Conservation (phyloP, 2,329 filamentous ascomycete species). For the Zarea fungicola region DNA sequence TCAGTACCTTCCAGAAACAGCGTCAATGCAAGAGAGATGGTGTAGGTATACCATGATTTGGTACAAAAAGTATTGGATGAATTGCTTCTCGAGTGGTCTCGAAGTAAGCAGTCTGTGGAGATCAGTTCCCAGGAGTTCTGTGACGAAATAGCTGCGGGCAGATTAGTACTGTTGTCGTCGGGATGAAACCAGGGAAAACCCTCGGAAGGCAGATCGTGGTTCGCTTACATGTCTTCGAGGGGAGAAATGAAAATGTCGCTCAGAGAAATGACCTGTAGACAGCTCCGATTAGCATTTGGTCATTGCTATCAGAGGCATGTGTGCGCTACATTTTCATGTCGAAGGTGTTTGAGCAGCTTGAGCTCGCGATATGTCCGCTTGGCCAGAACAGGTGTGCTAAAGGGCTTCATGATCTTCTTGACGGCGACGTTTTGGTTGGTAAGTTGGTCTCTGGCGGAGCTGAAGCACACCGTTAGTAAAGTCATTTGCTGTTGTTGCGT, state of each 20-base stretch:
- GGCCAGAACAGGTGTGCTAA: constrained; percentile 96
- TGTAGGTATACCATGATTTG: constrained; percentile 79
- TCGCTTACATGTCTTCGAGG: constrained; percentile 87
- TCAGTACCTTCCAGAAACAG: too few species aligned
- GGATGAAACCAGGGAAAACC: too few species aligned
- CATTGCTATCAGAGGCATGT: not conserved
- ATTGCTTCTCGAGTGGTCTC: constrained; percentile 95
- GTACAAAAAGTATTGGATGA: constrained; percentile 99
- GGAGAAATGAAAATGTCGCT: constrained; percentile 99
- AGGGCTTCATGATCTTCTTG: constrained; percentile 99
- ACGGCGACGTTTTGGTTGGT: constrained; percentile 95
- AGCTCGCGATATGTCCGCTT: constrained; percentile 97
- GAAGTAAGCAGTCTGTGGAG: constrained; percentile 93
- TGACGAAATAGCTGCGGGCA: constrained; percentile 80
- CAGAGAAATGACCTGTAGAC: constrained; percentile 78
- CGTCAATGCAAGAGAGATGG: not conserved
- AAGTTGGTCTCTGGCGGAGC: constrained; percentile 96
- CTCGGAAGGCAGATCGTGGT: too few species aligned
- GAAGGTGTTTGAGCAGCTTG: constrained; percentile 93
- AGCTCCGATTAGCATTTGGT: constrained; percentile 3
- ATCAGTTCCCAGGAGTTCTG: constrained; percentile 93
- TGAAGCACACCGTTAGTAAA: constrained; percentile 32
- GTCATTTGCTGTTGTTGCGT: not conserved
- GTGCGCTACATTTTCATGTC: constrained; percentile 80
- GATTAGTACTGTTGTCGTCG: constrained; percentile 18